Conservation (phyloP, 129 eudicot genomes). For the Lonicera japonica region DNA sequence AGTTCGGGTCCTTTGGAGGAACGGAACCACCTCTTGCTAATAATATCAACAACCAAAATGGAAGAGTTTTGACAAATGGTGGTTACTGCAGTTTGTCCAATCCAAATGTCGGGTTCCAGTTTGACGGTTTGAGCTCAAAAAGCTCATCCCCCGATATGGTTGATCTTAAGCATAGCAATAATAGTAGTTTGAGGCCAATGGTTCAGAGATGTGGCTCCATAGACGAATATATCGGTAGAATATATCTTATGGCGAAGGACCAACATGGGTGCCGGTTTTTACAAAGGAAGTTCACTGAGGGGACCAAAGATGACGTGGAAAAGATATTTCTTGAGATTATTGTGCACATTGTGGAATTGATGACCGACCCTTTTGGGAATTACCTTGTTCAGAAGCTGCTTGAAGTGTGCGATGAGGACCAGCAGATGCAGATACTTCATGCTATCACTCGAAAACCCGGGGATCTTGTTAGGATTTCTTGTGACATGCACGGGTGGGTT, state of each 20-base stretch:
- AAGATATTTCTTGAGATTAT: constrained; percentile 42
- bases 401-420: constrained; percentile 44
- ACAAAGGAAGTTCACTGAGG: constrained; percentile 48
- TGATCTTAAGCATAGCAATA: constrained; percentile 7
- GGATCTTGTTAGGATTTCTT: constrained; percentile 54
- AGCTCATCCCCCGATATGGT: constrained; percentile 2
- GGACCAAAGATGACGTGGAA: constrained; percentile 36
- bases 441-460: constrained; percentile 43
- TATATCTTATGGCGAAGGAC: constrained; percentile 49
- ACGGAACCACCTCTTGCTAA: constrained; percentile 30
- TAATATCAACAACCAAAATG: constrained; percentile 8
- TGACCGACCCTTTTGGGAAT: constrained; percentile 56
- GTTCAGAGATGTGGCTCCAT: constrained; percentile 19
- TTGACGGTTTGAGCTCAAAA: constrained; percentile 10
- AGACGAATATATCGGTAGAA: constrained; percentile 31
- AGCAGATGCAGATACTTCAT: constrained; percentile 46
- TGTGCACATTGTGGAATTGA: constrained; percentile 44
- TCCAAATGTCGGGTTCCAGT: constrained; percentile 11
- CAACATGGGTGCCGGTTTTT: constrained; percentile 56
- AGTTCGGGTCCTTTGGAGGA: constrained; percentile 43
- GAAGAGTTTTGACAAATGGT: constrained; percentile 14
- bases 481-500: constrained; percentile 51
- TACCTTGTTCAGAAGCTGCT: constrained; percentile 58
- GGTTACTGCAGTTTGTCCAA: constrained; percentile 5
- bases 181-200: constrained; percentile 2